Conservation (phyloP, 2,329 filamentous ascomycete genomes). For the Fusarium oligoseptatum region DNA sequence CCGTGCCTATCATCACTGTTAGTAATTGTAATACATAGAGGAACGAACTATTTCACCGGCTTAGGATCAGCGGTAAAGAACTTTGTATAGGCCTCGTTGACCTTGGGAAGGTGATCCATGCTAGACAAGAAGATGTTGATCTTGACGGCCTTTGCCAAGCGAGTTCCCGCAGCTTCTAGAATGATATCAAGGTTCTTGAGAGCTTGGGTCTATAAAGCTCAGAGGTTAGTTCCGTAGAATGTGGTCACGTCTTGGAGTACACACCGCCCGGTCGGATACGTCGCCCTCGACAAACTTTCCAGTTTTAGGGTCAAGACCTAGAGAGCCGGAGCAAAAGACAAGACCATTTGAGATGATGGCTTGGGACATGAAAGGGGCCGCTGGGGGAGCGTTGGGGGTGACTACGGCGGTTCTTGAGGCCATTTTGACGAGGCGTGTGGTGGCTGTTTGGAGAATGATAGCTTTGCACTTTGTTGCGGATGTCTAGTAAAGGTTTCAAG, state of each 20-base stretch:
- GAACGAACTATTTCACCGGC: background rate
- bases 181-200: slow-evolving; percentile 60
- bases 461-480: background rate
- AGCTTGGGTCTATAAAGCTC: background rate
- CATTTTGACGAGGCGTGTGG: background rate
- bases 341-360: slow-evolving; percentile 33
- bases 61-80: background rate
- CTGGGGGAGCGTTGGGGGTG: slow-evolving; percentile 22
- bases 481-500: background rate
- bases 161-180: slow-evolving; percentile 71
- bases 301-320: background rate
- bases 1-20: slow-evolving; percentile 59
- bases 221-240: background rate
- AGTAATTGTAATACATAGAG: background rate
- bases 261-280: background rate
- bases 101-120: slow-evolving; percentile 73
- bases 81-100: slow-evolving; percentile 56
- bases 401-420: slow-evolving; percentile 27
- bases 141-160: slow-evolving; percentile 73
- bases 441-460: background rate
- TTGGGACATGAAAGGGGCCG: slow-evolving; percentile 33
- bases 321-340: slow-evolving; percentile 27
- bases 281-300: slow-evolving; percentile 2
- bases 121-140: slow-evolving; percentile 75
- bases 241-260: background rate